Base-by-base conservation (phyloP, 179 eudicot genomes). In the Patellifolia procumbens region DNA sequence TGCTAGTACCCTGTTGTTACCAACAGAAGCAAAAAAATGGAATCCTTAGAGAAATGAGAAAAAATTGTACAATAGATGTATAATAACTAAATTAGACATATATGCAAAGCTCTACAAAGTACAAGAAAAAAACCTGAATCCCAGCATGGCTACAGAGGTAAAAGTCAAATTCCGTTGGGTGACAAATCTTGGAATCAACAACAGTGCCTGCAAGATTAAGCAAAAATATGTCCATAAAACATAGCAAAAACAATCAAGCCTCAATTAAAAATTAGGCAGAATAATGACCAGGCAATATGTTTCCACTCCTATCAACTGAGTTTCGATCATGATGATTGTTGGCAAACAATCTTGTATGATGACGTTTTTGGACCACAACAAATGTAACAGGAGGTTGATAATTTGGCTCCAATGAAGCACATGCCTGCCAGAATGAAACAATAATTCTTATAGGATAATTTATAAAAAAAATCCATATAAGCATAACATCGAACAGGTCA, bases 61-160 rank as follows among this genome's bases (percentile, higher is more conserved):
- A 34, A 12, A 28, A 37, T 75, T 58, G 11, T 9, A 60, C 29
- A 70, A 29, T 17, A 7, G 7, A 26, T 22, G 5, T 8, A 39
- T 24, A 2, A 46, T 16, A 12, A 37, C 4, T 46, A 2, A n/a
- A 51, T 28, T 13, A 19, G n/a, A n/a, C n/a, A n/a, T 13, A 19
- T 49, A 53, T 35, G 68, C 9, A 64, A 64, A 48, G 31, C 70
- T 35, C 48, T n/a, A 29, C 48, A 79, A 15, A 7, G 46, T 20
- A 31, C 24, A 62, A 39, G 5, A 52, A 43, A n/a, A n/a, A n/a
- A 39, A 93, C 98, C 89, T 94, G 85, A 72, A 94, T 89, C 29
- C 98, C 98, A 39, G 98, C 96, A 85, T 94, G 98, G 58, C 98
- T 94, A 79, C 97, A 92, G 9, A 94, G 84, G 68, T 90, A 94